Evolutionary conservation across 192 early-diverging fungal genomes (phyloP).

Genomic region (Dissophora ornata): DNA sequence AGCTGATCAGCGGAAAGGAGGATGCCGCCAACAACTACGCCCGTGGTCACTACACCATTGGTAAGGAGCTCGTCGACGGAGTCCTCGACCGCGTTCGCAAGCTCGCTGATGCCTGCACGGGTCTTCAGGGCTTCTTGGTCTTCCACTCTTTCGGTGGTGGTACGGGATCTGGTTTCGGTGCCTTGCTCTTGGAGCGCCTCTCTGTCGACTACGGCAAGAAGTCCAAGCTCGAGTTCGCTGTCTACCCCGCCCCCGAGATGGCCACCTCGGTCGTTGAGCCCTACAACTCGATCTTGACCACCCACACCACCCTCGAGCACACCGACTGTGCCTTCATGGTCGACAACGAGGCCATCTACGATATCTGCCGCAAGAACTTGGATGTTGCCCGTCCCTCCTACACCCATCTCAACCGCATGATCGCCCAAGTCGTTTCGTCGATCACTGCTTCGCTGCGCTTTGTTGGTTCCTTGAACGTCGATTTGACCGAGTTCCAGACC

Average conservation of each 20-base stretch:
- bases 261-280: constrained; percentile 98
- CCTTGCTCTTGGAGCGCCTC: constrained; percentile 96
- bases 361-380: constrained; percentile 98
- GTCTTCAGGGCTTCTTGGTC: constrained; percentile 99
- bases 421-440: constrained; percentile 98
- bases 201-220: constrained; percentile 99
- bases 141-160: constrained; percentile 99
- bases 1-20: constrained; percentile 99
- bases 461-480: constrained; percentile 98
- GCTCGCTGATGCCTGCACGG: constrained; percentile 98
- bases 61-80: constrained; percentile 98
- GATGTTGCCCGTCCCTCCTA: constrained; percentile 98
- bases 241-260: constrained; percentile 98
- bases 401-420: constrained; percentile 97
- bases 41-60: constrained; percentile 99
- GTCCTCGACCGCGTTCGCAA: constrained; percentile 98
- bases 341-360: constrained; percentile 99
- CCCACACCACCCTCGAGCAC: constrained; percentile 99
- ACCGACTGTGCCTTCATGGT: constrained; percentile 99
- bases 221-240: constrained; percentile 99
- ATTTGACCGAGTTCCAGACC: constrained; percentile 99
- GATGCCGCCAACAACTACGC: constrained; percentile 99
- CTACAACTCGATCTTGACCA: constrained; percentile 99
- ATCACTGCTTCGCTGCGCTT: constrained; percentile 99
- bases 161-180: constrained; percentile 99